Base-by-base conservation (phyloP, 495 filamentous ascomycete species). In the Friedmanniomyces simplex region DNA sequence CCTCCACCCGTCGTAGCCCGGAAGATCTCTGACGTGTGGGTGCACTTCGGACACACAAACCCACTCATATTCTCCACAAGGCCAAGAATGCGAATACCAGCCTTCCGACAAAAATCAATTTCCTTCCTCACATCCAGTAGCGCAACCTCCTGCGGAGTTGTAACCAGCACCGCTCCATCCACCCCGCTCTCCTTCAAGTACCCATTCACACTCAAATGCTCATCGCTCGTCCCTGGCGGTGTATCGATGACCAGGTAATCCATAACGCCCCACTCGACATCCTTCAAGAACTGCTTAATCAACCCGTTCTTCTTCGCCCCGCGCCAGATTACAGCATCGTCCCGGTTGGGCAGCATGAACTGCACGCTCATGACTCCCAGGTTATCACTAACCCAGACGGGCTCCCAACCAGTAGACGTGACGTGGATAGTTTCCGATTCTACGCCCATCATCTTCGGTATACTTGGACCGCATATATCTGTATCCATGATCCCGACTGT, bases 381-480 rank as follows among this genome's bases (percentile, higher is more conserved):
- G 61, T 96, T 96, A 54, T 95, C 93, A 46, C 80, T 77, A 2
- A 93, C 91, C 86, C 91, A 96, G 1, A 96, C 91, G 0, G 94
- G 94, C 57, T 82, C 85, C 93, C 90, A 96, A 5, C 94, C 93
- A 0, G 79, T 76, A 20, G 76, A 79, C 69, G 81, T 88, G 24
- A 94, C 78, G 68, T 97, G 94, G 30, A 98, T 94, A 0, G 87
- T 91, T 72, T 96, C 91, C 4, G 79, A 68, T 71, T 96, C 89
- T 1, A 96, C 91, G 20, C 94, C 93, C 81, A 98, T 88, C 94
- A 98, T 96, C 73, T 94, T 94, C 0, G 93, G 93, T 55, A 97
- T 95, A 49, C 80, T 86, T 0, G 93, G 93, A 0, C 93, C 93
- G 70, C 88, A 93, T 60, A 98, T 93, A 72, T 98, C 93, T 1